Conservation (phyloP, 164 flowering plant genomes). For the Kalanchoe fedtschenkoi region DNA sequence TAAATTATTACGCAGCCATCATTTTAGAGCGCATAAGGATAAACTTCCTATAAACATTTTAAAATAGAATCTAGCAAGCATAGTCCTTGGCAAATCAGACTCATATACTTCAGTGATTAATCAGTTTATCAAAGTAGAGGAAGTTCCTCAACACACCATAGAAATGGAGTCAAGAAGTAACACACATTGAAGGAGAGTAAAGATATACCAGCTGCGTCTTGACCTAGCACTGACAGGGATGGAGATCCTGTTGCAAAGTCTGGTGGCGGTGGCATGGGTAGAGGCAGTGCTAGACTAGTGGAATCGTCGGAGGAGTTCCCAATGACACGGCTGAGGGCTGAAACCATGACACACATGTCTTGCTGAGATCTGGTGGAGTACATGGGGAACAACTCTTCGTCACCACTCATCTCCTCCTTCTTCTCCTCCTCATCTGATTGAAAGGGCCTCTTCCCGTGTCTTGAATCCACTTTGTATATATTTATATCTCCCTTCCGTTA, state of each 20-base stretch:
- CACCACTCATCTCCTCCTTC: constrained; percentile 2
- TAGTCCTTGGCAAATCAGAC: too few relatives aligned
- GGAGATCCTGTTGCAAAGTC: neutral
- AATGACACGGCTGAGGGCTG: constrained; percentile 50
- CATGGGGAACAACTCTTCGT: constrained; percentile 17
- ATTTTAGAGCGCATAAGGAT: too few relatives aligned
- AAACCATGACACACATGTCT: constrained; percentile 49
- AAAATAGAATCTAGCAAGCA: too few relatives aligned
- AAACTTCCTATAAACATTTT: too few relatives aligned
- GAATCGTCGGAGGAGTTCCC: constrained; percentile 11
- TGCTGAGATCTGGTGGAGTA: constrained; percentile 42
- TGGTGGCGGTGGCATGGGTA: neutral
- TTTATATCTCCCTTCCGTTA: neutral
- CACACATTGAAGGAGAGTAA: neutral
- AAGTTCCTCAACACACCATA: too few relatives aligned
- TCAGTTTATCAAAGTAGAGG: too few relatives aligned
- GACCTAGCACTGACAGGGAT: neutral
- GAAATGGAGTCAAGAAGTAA: too few relatives aligned
- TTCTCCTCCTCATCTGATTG: constrained; percentile 18
- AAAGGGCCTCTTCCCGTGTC: constrained; percentile 32
- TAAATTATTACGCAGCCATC: too few relatives aligned
- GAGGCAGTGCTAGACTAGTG: neutral
- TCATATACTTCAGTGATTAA: too few relatives aligned
- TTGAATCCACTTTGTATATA: constrained; percentile 19
- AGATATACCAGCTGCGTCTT: neutral